phyloP scores from a whole-genome alignment of 768 basidiomycete species.

The Cyathus striatus region DNA sequence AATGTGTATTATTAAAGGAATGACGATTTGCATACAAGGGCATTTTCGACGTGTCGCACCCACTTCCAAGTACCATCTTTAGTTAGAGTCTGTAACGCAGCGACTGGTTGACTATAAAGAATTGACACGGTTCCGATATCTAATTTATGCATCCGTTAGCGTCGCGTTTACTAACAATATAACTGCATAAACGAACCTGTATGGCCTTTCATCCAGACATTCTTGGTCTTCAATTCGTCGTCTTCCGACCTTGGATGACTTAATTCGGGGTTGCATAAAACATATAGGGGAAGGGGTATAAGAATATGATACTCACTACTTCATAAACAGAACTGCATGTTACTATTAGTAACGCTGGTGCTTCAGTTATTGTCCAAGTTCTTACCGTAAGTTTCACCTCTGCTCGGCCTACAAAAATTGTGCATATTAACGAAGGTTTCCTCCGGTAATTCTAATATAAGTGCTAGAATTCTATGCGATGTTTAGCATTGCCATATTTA shows the following conservation, averaged over 20 bases:
- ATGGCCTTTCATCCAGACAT: constrained; percentile 49
- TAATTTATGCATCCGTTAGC: constrained; percentile 7
- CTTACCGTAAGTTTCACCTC: too few species aligned
- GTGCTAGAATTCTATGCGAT: too few species aligned
- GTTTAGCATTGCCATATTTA: too few species aligned
- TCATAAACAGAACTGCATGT: constrained; percentile 45
- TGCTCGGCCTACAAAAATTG: too few species aligned
- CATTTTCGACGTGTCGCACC: constrained; percentile 41
- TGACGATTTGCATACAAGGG: constrained; percentile 22
- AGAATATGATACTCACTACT: constrained; percentile 31
- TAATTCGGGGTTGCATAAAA: neutral
- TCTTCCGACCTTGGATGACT: constrained; percentile 37
- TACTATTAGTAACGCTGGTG: too few species aligned
- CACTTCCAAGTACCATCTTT: constrained; percentile 38
- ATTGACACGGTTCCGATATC: constrained; percentile 41
- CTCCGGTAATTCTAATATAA: too few species aligned
- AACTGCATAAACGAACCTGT: constrained; percentile 22
- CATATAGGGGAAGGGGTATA: neutral
- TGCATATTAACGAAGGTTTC: too few species aligned
- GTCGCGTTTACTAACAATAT: neutral
- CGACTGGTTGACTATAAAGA: constrained; percentile 44
- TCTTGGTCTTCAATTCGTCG: constrained; percentile 35
- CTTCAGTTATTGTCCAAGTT: too few species aligned
- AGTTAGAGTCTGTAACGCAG: constrained; percentile 38
- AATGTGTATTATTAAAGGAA: neutral